Base-by-base conservation (phyloP, 495 filamentous ascomycete species). In the Saxispiralis lemnorum region DNA sequence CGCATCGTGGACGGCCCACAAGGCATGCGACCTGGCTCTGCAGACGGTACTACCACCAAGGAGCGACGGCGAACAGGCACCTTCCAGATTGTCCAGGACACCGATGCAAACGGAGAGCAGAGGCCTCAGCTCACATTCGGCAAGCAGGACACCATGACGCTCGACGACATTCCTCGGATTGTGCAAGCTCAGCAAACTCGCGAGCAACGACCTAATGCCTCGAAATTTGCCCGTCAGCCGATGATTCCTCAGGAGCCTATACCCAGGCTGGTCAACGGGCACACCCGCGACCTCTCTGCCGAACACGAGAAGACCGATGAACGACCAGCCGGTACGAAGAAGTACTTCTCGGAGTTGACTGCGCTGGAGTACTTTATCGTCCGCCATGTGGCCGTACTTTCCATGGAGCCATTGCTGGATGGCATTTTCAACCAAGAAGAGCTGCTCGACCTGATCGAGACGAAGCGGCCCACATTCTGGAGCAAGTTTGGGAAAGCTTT, bases 101-200 rank as follows among this genome's bases (percentile, higher is more conserved):
- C 73, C 33, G 83, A 88, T 49, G 68, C 66, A 31, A 78, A 76
- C 46, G 74, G 77, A 20, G 81, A 88, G 33, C 67, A 70, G n/a
- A 70, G 73, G 17, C 76, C 73, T 18, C 79, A 85, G 42, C 66
- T 85, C 48, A 83, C 82, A 37, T 82, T 97, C 50, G 83, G 82
- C n/a, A 73, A 82, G 50, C 80, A 88, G 45, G 85, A 95, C 65
- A 82, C 83, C 12, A 67, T 96, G 30, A 94, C 86, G 5, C 65
- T 99, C 44, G 89, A 96, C 59, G 89, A 99, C 56, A 95, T 99
- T 48, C 88, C 89, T n/a, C 71, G 88, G 48, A 92, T 99, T 49
- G 83, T 95, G 35, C 89, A 89, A 2, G 83, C 88, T 7, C 84
- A 95, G 53, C 89, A 96, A 63, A 87, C 89, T 20, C 78, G 80